Evolutionary conservation across 306 rosid species (phyloP), one percentile per base, ranked within the genome.

Genomic region (Hippophae tibetana): DNA sequence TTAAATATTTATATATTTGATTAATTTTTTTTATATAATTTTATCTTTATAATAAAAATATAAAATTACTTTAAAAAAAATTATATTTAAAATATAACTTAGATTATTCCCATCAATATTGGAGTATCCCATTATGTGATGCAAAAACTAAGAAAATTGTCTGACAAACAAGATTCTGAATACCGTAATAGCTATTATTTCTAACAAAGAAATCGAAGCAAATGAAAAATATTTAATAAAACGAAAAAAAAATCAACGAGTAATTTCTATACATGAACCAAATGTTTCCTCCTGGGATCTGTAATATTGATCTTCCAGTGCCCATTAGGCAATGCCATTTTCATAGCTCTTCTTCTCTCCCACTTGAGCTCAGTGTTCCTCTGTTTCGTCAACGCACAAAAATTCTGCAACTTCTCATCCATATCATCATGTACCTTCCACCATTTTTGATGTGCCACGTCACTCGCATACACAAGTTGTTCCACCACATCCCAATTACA

Each of bases 371-470:
- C 83, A 9, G 38, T 85, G 62, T 79, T 73, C 55, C 98, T 84
- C 70, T 27, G 27, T 60, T 71, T 60, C 13, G 89, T 92, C 57
- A 92, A 58, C 72, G 81, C 44, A 71, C 98, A 92, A 56, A 85
- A 67, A 7, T 54, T 31, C 67, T 83, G 86, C 80, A 92, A 65
- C 58, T 14, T 57, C 43, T 44, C 27, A 6, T 85, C 81, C 89
- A 92, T 80, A 23, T 23, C 68, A 26, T 92, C 98, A 26, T 87
- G 77, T 0, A 92, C 23, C 52, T 57, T 78, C 98, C 98, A 92
- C 98, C 98, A 92, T 58, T 82, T 71, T 52, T 10, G 54, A 43
- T 92, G 98, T 1, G 98, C 98, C 62, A 82, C 93, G 64, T 92
- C 96, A 42, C 95, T 87, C 3, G 98, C 98, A 56, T 92, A 92